Evolutionary conservation across 2,329 filamentous ascomycete species (phyloP).

Genomic region (Gnomoniopsis smithogilvyi): DNA sequence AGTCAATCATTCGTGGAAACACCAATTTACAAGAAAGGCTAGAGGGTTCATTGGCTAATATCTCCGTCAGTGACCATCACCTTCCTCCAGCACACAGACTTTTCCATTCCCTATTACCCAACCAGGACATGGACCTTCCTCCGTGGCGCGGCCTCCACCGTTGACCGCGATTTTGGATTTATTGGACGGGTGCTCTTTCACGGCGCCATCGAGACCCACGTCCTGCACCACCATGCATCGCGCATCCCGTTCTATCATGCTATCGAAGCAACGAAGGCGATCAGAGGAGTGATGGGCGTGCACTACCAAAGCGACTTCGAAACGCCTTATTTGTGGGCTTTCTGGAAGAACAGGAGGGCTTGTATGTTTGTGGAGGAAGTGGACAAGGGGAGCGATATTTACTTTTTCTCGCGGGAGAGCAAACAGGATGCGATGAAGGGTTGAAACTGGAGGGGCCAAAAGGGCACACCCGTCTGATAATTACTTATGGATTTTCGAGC

Average conservation of each 20-base stretch:
- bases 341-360: not conserved
- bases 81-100: slow-evolving; percentile 94
- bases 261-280: not conserved
- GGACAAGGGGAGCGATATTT: not conserved
- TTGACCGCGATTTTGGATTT: slow-evolving; percentile 96
- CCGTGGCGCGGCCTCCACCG: slow-evolving; percentile 88
- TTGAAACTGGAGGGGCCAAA: no score
- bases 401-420: not conserved
- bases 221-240: slow-evolving; percentile 94
- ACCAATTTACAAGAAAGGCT: no score
- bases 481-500: not conserved
- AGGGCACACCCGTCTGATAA: no score
- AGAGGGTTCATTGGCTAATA: no score
- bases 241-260: slow-evolving; percentile 62
- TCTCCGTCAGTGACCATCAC: slow-evolving; percentile 77
- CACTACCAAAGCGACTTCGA: not conserved
- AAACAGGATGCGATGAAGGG: not conserved
- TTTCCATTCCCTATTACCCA: slow-evolving; percentile 86
- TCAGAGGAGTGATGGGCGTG: not conserved
- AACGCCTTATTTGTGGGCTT: not conserved
- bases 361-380: not conserved
- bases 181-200: slow-evolving; percentile 85
- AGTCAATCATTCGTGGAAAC: no score
- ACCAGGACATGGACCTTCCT: slow-evolving; percentile 85
- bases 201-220: slow-evolving; percentile 95